Base-by-base conservation (phyloP, 441 rosid genomes). In the Iberis amara region DNA sequence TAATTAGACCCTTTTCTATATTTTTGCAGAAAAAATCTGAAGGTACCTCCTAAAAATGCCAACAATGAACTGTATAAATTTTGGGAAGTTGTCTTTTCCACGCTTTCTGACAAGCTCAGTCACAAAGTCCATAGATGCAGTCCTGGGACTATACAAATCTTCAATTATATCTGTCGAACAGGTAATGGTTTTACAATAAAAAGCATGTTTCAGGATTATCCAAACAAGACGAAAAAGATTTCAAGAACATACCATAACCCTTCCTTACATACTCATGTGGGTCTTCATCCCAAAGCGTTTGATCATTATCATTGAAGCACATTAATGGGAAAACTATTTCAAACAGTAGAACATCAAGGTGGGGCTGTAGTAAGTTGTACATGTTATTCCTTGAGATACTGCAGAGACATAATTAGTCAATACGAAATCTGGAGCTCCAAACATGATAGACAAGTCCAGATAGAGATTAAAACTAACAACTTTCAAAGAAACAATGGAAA, bases 201-300 rank as follows among this genome's bases (percentile, higher is more conserved):
- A 8, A 14, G 23, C 13, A 46, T 33, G 38, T 45, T 45, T 38
- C 43, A 27, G 39, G 10, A 37, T 46, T 50, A 53, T 39, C 55
- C 45, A 56, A 38, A 46, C 45, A 53, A 73, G 33, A 26, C 26
- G 21, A 48, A 49, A 23, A 30, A 57, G 24, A 54, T 38, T 55
- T 12, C 0, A 27, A 51, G 33, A 50, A 70, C 89, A 74, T 75
- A 94, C 99, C 99, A 67, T 94, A 94, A 56, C 99, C 99, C 80
- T 94, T 94, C 75, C 99, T 83, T 33, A 94, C 97, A 70, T 94
- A 94, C 72, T 94, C 97, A 60, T 89, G 97, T 1, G 99, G 97
- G 61, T 94, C 99, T 81, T 94, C 99, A 32, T 89, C 99, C 99
- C 99, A 94, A 63, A 94, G 99, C 74, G 81, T 77, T 75, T 94